Conservation (phyloP, 2,329 filamentous ascomycete genomes). For the Botrytis fabae region DNA sequence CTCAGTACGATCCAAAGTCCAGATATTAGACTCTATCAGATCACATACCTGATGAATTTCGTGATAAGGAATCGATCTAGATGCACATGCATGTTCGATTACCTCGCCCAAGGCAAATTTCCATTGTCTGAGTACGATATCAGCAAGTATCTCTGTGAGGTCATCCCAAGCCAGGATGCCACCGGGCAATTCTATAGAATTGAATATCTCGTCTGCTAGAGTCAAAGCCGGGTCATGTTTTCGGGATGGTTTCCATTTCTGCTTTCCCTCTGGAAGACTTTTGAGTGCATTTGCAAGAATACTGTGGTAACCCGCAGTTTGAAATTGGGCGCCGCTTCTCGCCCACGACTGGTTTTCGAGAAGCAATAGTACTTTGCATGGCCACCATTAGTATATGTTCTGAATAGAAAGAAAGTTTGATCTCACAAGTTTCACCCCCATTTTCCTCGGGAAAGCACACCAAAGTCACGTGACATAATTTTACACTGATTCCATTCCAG, state of each 20-base stretch:
- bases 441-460: background rate
- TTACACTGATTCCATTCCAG: background rate
- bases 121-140: conserved; percentile 6
- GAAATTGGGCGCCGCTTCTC: background rate
- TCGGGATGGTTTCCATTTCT: conserved; percentile 4
- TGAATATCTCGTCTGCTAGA: background rate
- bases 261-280: conserved; percentile 1
- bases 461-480: conserved; percentile 12
- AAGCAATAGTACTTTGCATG: background rate
- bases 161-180: background rate
- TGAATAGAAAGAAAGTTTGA: background rate
- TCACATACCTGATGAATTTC: conserved; percentile 4
- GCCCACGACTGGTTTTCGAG: background rate
- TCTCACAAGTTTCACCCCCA: background rate
- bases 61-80: background rate
- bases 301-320: background rate
- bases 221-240: background rate
- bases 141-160: background rate
- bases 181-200: background rate
- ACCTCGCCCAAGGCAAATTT: background rate
- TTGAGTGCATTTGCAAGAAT: background rate
- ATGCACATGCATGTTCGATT: background rate
- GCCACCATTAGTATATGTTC: background rate
- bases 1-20: conserved; percentile 2
- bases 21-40: conserved; percentile 6